phyloP scores from a whole-genome alignment of 352 stramenopile species.

The Pythium guiyangense region DNA sequence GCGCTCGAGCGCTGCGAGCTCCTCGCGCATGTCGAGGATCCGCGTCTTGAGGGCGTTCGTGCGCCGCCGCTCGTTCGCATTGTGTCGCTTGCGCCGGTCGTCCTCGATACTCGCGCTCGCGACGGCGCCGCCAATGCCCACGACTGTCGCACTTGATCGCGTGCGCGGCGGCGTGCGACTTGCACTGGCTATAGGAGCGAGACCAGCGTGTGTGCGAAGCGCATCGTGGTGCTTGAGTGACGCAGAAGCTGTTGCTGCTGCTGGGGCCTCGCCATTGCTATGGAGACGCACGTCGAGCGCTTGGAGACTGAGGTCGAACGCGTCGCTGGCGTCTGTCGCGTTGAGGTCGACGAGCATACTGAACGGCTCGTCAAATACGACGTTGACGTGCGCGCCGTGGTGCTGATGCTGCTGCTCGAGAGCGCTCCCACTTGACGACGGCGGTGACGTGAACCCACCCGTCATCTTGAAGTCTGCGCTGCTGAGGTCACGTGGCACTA shows the following conservation, averaged over 20 bases:
- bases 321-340: not conserved
- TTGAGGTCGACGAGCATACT: constrained; percentile 11
- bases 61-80: constrained; percentile 55
- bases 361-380: not conserved
- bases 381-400: not conserved
- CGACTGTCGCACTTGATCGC: not conserved
- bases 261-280: not conserved
- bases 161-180: not conserved
- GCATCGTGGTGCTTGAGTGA: not conserved
- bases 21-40: constrained; percentile 38
- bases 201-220: not conserved
- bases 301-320: not conserved
- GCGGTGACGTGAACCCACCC: not conserved
- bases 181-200: not conserved
- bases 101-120: constrained; percentile 15
- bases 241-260: not conserved
- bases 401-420: not conserved
- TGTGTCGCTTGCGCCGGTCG: constrained; percentile 47
- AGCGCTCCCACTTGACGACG: not conserved
- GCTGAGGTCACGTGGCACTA: not conserved
- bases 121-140: not conserved
- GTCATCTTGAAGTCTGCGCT: not conserved
- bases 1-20: constrained; percentile 37
- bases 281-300: constrained; percentile 5
- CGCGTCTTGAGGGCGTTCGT: constrained; percentile 51